Base-by-base conservation (phyloP, 441 rosid genomes). In the Theobroma grandiflorum region DNA sequence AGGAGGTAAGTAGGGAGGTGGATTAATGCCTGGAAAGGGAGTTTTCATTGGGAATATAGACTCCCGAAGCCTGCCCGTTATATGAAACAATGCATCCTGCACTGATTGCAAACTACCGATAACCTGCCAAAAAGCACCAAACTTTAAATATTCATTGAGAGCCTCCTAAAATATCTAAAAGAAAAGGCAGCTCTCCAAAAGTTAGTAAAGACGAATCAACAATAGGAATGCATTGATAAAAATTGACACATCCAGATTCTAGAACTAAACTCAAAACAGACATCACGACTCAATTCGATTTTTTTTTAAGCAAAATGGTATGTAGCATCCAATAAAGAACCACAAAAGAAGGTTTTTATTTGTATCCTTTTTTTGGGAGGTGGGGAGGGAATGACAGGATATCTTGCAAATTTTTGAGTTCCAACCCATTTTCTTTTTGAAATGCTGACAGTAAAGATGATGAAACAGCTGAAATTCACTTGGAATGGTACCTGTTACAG, bases 21-120 rank as follows among this genome's bases (percentile, higher is more conserved):
- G 87, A 84, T 79, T 86, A 81, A 80, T 78, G 59, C 86, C 85
- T 43, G 87, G 85, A 80, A 86, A 87, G 4, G 91, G 85, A 55
- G 88, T 70, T 81, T 83, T 86, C 79, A 85, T 81, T 22, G 94
- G 91, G 82, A 92, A 87, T 85, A 92, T 84, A 10, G 84, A 85
- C 74, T 93, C 94, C 42, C 92, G 84, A 79, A 92, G 88, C 82
- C 94, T 88, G 80, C 89, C 84, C 69, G 93, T 89, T 78, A 92
- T 87, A 79, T 91, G 96, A 78, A 87, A 91, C 83, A 92, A 87
- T 47, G 94, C 94, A 83, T 92, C 96, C 78, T 91, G 93, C 52
- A 90, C 94, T 68, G 90, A 87, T 72, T 89, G 93, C 78, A 86
- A 73, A 80, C 83, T 92, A 49, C 94, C 96, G 74, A 90, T 76